These are phyloP conservation scores for Aurifilum marmelostoma DNA, from an alignment of 2,329 filamentous ascomycete genomes.

Conservation along the genomic window DNA sequence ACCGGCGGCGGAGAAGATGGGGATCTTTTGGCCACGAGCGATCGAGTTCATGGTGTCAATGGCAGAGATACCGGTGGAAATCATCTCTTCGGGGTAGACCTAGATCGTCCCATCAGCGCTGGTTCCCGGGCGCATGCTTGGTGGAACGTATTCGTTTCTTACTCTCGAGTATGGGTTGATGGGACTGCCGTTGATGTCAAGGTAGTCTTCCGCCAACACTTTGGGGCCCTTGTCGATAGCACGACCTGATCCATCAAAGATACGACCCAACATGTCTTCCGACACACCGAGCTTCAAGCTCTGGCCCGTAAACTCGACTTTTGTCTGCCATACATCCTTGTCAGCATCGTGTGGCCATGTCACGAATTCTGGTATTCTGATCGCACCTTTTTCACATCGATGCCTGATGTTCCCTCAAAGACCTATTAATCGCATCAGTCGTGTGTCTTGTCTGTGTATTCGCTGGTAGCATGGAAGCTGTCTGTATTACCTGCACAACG, in stretches of 20 bases:
- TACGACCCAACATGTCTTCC: slow-evolving; percentile 98
- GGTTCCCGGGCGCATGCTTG: neutral
- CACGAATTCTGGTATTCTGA: neutral
- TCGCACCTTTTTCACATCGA: slow-evolving; percentile 96
- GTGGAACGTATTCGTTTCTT: slow-evolving; percentile 40
- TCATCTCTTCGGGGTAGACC: slow-evolving; percentile 99
- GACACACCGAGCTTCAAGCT: slow-evolving; percentile 98
- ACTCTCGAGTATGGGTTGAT: slow-evolving; percentile 98
- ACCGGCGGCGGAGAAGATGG: slow-evolving; percentile 98
- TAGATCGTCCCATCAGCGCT: slow-evolving; percentile 43
- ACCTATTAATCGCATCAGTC: slow-evolving; percentile 61
- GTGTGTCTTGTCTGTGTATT: neutral
- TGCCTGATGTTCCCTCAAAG: slow-evolving; percentile 94
- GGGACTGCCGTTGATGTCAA: slow-evolving; percentile 98
- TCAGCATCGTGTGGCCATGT: slow-evolving; percentile 17
- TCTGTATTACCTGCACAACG: slow-evolving; percentile 79
- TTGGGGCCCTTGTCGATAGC: slow-evolving; percentile 99
- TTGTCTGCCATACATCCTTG: slow-evolving; percentile 64
- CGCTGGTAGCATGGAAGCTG: slow-evolving; percentile 20
- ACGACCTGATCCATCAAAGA: slow-evolving; percentile 97
- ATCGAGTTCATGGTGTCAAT: slow-evolving; percentile 99
- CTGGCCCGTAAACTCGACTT: slow-evolving; percentile 95
- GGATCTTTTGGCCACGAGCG: slow-evolving; percentile 98
- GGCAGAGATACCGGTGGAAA: slow-evolving; percentile 97
- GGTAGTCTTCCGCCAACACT: slow-evolving; percentile 94